Evolutionary conservation across 2,329 filamentous ascomycete genomes (phyloP).

Genomic region (Aureobasidium sp.): DNA sequence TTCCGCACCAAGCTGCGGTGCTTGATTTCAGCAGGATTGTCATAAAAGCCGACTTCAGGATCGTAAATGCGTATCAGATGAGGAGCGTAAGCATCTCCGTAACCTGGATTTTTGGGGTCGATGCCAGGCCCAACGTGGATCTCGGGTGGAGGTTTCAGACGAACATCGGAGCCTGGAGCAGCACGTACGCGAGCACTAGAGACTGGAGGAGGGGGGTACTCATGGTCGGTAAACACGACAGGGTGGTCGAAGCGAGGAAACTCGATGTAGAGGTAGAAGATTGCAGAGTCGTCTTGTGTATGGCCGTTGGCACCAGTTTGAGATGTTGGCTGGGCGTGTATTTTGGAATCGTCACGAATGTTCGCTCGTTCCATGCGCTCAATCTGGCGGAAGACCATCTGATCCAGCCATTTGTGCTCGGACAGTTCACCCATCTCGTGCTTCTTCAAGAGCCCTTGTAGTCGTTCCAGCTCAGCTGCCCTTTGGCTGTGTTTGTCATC

Average conservation of each 20-base stretch:
- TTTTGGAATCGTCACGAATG: constrained; percentile 29
- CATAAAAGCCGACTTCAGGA: constrained; percentile 78
- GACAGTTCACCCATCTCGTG: constrained; percentile 97
- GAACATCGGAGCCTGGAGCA: constrained; percentile 58
- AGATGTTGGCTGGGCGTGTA: constrained; percentile 5
- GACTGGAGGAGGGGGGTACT: constrained; percentile 79
- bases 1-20: constrained; percentile 87
- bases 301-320: constrained; percentile 26
- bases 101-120: constrained; percentile 43
- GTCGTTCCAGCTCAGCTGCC: constrained; percentile 71
- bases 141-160: constrained; percentile 74
- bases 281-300: constrained; percentile 47
- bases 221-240: constrained; percentile 87
- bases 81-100: constrained; percentile 44
- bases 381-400: constrained; percentile 82
- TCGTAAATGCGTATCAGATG: constrained; percentile 83
- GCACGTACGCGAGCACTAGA: constrained; percentile 54
- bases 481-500: constrained; percentile 28
- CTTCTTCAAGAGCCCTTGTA: constrained; percentile 89
- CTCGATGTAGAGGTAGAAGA: constrained; percentile 82
- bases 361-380: constrained; percentile 55
- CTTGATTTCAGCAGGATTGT: constrained; percentile 93
- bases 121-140: constrained; percentile 89
- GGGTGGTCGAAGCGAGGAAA: constrained; percentile 93
- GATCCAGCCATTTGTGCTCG: constrained; percentile 89